A percentile compares a stretch with the other conserved stretches of the same genome.
These are phyloP conservation scores for Penicillium sp. DNA, from an alignment of 2,329 filamentous ascomycete species.

Conservation along the genomic window DNA sequence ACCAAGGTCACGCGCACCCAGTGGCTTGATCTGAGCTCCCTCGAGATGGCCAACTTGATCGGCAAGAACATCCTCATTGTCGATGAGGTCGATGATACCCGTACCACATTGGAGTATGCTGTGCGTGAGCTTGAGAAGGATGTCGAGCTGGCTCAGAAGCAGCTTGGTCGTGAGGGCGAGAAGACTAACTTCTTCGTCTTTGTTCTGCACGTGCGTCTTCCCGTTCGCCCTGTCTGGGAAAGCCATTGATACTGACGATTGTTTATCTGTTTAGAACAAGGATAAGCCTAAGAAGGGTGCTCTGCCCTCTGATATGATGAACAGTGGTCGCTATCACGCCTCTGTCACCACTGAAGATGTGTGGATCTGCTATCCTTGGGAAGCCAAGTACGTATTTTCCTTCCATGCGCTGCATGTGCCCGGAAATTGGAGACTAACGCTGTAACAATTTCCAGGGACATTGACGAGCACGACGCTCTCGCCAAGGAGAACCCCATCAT, in stretches of 20 bases:
- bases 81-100: conserved; percentile 93
- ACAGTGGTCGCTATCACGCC: conserved; percentile 75
- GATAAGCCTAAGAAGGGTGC: conserved; percentile 92
- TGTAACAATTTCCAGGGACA: conserved; percentile 63
- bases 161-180: conserved; percentile 68
- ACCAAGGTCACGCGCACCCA: conserved; percentile 97
- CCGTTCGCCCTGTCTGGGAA: background rate
- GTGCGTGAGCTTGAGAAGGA: conserved; percentile 94
- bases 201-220: conserved; percentile 77
- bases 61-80: conserved; percentile 92
- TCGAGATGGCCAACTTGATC: conserved; percentile 86
- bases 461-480: conserved; percentile 83
- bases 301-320: conserved; percentile 77
- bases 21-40: conserved; percentile 89
- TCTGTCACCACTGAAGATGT: conserved; percentile 88
- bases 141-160: conserved; percentile 77
- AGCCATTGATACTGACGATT: conserved; percentile 8
- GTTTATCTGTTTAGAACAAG: conserved; percentile 72
- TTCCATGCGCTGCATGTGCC: too few species aligned
- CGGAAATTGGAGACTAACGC: background rate
- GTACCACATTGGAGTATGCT: conserved; percentile 91
- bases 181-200: conserved; percentile 93
- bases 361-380: conserved; percentile 99
- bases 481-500: conserved; percentile 55
- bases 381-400: conserved; percentile 68